Evolutionary conservation across 192 early-diverging fungal genomes (phyloP).

Genomic region (Chytriomyces sp.): DNA sequence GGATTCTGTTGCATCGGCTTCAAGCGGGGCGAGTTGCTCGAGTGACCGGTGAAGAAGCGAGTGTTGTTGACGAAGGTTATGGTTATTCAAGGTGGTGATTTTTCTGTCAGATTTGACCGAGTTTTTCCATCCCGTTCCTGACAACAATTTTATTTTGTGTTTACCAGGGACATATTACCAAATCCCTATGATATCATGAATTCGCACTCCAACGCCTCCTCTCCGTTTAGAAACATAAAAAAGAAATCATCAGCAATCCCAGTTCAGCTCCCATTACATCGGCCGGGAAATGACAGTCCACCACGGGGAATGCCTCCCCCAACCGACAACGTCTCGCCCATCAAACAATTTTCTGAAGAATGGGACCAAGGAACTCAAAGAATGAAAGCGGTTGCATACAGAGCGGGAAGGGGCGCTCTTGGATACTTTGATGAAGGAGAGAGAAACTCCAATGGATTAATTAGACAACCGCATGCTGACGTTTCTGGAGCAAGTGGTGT

Average conservation of each 20-base stretch:
- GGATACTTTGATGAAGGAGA: constrained; percentile 20
- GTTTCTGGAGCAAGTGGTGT: background rate
- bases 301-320: constrained; percentile 12
- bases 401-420: constrained; percentile 11
- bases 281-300: constrained; percentile 25
- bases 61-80: background rate
- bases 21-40: constrained; percentile 11
- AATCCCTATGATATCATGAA: background rate
- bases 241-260: background rate
- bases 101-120: background rate
- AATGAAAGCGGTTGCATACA: constrained; percentile 14
- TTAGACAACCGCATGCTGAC: background rate
- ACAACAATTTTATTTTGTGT: background rate
- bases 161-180: constrained; percentile 19
- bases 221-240: background rate
- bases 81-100: background rate
- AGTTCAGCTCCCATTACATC: background rate
- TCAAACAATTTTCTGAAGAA: background rate
- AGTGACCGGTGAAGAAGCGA: background rate
- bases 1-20: constrained; percentile 52
- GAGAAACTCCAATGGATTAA: background rate
- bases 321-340: background rate
- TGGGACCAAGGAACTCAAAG: constrained; percentile 14
- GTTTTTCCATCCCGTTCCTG: too few relatives aligned
- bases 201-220: background rate